phyloP scores from a whole-genome alignment of 345 rosid species.

The Eucalyptus sp. region DNA sequence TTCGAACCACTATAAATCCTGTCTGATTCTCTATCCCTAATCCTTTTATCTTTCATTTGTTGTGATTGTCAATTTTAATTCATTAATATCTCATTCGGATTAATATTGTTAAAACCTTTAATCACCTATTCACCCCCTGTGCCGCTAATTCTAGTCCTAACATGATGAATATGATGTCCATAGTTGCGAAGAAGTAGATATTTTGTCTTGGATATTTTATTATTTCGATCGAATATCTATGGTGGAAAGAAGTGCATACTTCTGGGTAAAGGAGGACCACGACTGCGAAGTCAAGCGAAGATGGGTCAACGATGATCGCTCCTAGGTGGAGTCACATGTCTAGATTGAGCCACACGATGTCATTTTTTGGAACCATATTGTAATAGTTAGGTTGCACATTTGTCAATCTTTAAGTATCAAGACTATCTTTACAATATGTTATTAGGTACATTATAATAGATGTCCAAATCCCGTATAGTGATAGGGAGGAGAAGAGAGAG shows the following conservation, averaged over 20 bases:
- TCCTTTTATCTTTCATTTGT: no score
- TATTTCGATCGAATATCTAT: not conserved
- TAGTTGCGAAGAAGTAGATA: not conserved
- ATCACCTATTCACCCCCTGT: no score
- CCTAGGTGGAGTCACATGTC: not conserved
- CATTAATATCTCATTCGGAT: no score
- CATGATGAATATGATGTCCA: not conserved
- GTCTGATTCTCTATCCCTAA: no score
- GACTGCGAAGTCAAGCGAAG: not conserved
- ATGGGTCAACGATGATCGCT: not conserved
- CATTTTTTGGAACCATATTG: not conserved
- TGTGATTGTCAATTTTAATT: no score
- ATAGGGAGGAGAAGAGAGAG: no score
- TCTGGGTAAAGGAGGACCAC: not conserved
- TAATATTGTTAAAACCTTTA: no score
- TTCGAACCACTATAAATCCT: no score
- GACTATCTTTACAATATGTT: not conserved
- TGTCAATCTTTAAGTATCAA: not conserved
- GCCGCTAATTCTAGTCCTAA: no score
- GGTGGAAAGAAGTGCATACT: not conserved
- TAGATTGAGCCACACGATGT: not conserved
- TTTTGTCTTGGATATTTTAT: not conserved
- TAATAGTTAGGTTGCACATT: not conserved
- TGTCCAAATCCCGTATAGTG: fast-evolving
- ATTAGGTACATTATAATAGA: not conserved